These are phyloP conservation scores for Chytriomyces sp. DNA, from an alignment of 192 early-diverging fungal genomes.

Conservation along the genomic window DNA sequence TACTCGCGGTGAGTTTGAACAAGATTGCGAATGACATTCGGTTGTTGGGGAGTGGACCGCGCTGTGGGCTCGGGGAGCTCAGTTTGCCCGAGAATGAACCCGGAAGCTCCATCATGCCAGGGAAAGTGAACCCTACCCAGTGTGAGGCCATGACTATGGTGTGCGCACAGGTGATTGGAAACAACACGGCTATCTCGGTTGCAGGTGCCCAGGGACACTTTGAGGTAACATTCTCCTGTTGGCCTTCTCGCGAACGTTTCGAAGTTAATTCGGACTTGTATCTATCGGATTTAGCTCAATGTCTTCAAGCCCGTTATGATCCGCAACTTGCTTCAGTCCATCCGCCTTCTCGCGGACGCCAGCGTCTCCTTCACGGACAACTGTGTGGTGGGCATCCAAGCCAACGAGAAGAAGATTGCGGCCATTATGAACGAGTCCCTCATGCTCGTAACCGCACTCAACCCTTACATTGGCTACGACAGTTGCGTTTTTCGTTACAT, in stretches of 20 bases:
- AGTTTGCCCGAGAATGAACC: conserved; percentile 98
- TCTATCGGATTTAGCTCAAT: conserved; percentile 61
- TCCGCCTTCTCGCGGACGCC: conserved; percentile 84
- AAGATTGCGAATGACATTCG: conserved; percentile 99
- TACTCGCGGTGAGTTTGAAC: conserved; percentile 90
- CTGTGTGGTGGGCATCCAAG: conserved; percentile 92
- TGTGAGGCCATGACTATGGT: conserved; percentile 99
- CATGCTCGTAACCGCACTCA: conserved; percentile 98
- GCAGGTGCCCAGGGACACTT: conserved; percentile 97
- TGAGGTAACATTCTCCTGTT: too few species aligned
- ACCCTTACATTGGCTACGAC: conserved; percentile 90
- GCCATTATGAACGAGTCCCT: conserved; percentile 86
- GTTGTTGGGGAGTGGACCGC: conserved; percentile 90
- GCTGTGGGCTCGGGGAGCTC: conserved; percentile 97
- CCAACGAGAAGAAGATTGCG: conserved; percentile 90
- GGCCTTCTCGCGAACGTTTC: too few species aligned
- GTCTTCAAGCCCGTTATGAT: conserved; percentile 99
- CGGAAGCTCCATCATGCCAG: conserved; percentile 98
- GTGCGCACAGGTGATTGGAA: conserved; percentile 98
- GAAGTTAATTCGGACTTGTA: neutral
- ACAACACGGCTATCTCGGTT: conserved; percentile 89
- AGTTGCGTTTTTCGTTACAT: conserved; percentile 3
- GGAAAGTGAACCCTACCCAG: conserved; percentile 99
- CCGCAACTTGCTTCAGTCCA: conserved; percentile 93
- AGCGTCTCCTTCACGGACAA: conserved; percentile 88